Conservation (phyloP, 495 filamentous ascomycete species). For the Tuber aestivum region DNA sequence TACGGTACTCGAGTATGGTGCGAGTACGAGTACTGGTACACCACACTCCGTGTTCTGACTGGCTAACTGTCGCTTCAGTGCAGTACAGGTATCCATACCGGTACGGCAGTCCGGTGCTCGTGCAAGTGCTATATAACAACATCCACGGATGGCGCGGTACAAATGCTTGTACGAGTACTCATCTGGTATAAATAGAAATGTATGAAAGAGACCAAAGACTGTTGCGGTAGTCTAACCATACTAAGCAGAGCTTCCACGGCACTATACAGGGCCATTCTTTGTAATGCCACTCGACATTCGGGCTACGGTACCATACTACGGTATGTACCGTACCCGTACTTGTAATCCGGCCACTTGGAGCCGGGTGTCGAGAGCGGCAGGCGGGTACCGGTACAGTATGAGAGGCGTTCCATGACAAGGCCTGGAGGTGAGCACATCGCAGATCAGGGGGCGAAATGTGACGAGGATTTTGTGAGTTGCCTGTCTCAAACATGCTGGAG, state of each 20-base stretch:
- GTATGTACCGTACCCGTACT: too few relatives aligned
- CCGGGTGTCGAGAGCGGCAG: background rate
- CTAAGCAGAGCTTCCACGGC: background rate
- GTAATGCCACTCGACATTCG: background rate
- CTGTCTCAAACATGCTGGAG: background rate
- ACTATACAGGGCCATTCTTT: background rate
- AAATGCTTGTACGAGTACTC: background rate
- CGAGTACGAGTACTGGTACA: background rate
- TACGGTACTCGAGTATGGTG: too few relatives aligned
- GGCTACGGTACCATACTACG: too few relatives aligned
- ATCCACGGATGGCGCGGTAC: too few relatives aligned
- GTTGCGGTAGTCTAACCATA: background rate
- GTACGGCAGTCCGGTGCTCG: too few relatives aligned
- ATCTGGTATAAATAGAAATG: background rate
- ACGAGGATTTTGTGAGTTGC: background rate
- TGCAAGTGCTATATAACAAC: too few relatives aligned
- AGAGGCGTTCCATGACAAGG: background rate
- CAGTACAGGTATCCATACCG: too few relatives aligned
- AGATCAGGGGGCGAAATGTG: constrained; percentile 1
- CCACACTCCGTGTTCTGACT: background rate
- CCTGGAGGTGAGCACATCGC: background rate
- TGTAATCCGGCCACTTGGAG: background rate
- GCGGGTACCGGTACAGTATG: background rate
- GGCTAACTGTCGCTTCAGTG: too few relatives aligned
- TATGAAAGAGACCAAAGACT: background rate